A percentile compares a stretch with the other conserved stretches of the same genome.
Conservation (phyloP, 495 filamentous ascomycete genomes). For the Cryomyces antarcticus region DNA sequence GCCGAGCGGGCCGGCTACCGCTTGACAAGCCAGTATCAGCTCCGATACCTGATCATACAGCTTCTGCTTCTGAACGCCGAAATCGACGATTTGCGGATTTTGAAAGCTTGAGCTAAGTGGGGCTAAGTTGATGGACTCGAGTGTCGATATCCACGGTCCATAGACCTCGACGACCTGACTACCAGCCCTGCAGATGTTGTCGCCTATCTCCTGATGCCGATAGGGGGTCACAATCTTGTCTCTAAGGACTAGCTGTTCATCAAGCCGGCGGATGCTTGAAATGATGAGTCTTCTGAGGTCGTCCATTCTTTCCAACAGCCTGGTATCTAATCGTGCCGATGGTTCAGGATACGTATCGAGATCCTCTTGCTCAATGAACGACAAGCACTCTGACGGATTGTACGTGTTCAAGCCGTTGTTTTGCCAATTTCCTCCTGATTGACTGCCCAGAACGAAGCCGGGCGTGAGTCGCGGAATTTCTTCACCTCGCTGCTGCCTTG, state of each 20-base stretch:
- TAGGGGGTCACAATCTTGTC: conserved; percentile 56
- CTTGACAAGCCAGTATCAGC: conserved; percentile 67
- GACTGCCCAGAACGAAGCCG: conserved; percentile 73
- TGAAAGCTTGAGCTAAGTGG: conserved; percentile 52
- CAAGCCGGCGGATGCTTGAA: conserved; percentile 61
- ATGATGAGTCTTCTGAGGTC: conserved; percentile 63
- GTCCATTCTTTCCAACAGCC: conserved; percentile 63
- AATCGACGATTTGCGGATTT: conserved; percentile 72
- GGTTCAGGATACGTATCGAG: conserved; percentile 53
- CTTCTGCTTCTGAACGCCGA: conserved; percentile 73
- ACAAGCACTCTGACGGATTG: conserved; percentile 48
- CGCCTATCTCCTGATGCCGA: conserved; percentile 51
- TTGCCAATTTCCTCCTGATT: conserved; percentile 75
- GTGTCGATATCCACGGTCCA: conserved; percentile 64
- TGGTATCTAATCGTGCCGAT: conserved; percentile 46
- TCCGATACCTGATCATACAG: conserved; percentile 86
- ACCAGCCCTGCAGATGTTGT: conserved; percentile 52
- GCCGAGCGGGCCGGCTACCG: conserved; percentile 66
- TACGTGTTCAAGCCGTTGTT: conserved; percentile 59
- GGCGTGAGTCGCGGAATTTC: conserved; percentile 75
- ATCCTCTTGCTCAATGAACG: conserved; percentile 64
- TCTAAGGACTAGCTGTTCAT: conserved; percentile 56
- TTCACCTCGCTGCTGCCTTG: conserved; percentile 74
- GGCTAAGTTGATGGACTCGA: conserved; percentile 76
- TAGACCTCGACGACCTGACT: conserved; percentile 67